Percentiles rank a stretch among this genome's conserved stretches.
Evolutionary conservation across 495 filamentous ascomycete species (phyloP).

Genomic region (Evansstolkia leycettana): DNA sequence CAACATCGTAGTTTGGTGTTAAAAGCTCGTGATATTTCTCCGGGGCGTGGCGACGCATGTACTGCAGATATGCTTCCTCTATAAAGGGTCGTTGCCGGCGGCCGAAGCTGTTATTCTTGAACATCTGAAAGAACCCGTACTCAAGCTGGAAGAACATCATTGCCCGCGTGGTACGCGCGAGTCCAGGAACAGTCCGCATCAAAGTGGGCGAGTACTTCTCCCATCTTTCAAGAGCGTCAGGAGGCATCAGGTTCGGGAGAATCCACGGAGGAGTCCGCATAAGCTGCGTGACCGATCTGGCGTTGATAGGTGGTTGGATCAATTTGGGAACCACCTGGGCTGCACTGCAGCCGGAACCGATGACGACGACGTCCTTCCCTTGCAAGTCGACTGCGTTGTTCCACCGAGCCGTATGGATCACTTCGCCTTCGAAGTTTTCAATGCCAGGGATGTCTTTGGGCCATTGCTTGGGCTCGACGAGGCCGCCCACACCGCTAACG

Average conservation of each 20-base stretch:
- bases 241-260: slow-evolving; percentile 21
- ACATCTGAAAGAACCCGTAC: slow-evolving; percentile 20
- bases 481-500: slow-evolving; percentile 40
- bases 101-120: slow-evolving; percentile 14
- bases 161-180: slow-evolving; percentile 19
- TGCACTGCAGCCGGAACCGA: slow-evolving; percentile 50
- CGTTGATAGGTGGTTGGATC: slow-evolving; percentile 24
- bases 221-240: slow-evolving; percentile 16
- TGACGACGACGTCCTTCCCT: slow-evolving; percentile 43
- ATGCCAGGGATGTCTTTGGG: slow-evolving; percentile 40
- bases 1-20: slow-evolving; percentile 47
- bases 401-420: slow-evolving; percentile 52
- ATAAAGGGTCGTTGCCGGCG: slow-evolving; percentile 14
- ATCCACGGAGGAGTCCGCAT: slow-evolving; percentile 57
- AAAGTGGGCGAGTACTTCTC: slow-evolving; percentile 28
- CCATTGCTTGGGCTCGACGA: slow-evolving; percentile 39
- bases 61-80: slow-evolving; percentile 27
- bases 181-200: slow-evolving; percentile 32
- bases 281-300: slow-evolving; percentile 47
- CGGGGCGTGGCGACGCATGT: slow-evolving; percentile 39
- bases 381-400: slow-evolving; percentile 27
- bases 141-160: slow-evolving; percentile 26
- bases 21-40: slow-evolving; percentile 53
- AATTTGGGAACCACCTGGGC: slow-evolving; percentile 33
- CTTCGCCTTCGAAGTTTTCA: slow-evolving; percentile 39